phyloP scores from a whole-genome alignment of 1,284 basidiomycete species.

The Moesziomyces sp. region DNA sequence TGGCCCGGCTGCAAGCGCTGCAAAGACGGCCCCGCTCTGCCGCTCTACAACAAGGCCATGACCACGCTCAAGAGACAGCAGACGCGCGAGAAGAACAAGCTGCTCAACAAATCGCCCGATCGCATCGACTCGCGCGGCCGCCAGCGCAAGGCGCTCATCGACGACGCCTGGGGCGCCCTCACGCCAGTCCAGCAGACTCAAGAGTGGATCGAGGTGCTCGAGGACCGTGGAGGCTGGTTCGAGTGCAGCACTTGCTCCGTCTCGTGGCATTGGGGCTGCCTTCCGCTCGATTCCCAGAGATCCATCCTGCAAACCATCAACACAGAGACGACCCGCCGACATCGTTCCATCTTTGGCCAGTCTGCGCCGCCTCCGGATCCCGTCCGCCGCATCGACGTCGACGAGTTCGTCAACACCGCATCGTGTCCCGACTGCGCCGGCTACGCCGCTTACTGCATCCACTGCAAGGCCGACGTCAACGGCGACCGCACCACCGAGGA shows the following conservation, averaged over 20 bases:
- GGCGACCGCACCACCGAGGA: conserved; percentile 22
- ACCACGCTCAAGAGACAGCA: conserved; percentile 19
- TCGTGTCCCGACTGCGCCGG: conserved; percentile 45
- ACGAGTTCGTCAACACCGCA: conserved; percentile 29
- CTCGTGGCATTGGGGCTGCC: conserved; percentile 53
- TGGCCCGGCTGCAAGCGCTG: conserved; percentile 40
- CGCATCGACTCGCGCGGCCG: conserved; percentile 27
- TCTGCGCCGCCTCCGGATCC: conserved; percentile 17
- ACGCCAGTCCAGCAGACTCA: conserved; percentile 29
- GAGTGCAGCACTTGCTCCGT: conserved; percentile 48
- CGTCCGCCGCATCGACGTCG: conserved; percentile 23
- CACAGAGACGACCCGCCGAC: conserved; percentile 10
- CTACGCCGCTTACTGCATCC: conserved; percentile 34
- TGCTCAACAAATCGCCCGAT: conserved; percentile 19
- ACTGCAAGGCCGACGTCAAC: conserved; percentile 36
- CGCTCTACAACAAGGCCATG: conserved; percentile 29
- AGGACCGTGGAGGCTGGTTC: conserved; percentile 52
- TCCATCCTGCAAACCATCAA: conserved; percentile 40
- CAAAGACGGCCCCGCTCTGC: conserved; percentile 27
- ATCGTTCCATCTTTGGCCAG: conserved; percentile 23
- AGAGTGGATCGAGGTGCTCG: conserved; percentile 42
- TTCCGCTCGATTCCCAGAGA: conserved; percentile 25
- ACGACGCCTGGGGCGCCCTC: conserved; percentile 25
- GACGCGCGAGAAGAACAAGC: conserved; percentile 31
- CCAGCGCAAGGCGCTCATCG: conserved; percentile 20